A percentile compares a stretch with the other conserved stretches of the same genome.
Conservation (phyloP, 306 rosid species). For the Cucurbita maxima region DNA sequence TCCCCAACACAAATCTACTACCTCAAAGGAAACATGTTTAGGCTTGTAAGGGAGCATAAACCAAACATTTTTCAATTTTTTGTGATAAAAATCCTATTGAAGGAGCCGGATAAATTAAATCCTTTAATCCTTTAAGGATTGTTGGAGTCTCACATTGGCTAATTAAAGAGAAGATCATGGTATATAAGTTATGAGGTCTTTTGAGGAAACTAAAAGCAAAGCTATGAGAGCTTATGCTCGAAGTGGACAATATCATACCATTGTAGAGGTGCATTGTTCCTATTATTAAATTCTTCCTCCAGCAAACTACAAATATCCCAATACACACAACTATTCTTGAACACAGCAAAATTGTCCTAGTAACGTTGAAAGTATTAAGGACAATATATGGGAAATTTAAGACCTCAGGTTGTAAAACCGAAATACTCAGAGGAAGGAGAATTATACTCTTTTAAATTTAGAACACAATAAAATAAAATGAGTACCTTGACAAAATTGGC, state of each 20-base stretch:
- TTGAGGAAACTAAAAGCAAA: no score
- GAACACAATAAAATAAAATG: not conserved
- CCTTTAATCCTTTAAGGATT: no score
- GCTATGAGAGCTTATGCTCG: no score
- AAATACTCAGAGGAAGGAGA: not conserved
- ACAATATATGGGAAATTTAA: not conserved
- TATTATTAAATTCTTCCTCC: not conserved
- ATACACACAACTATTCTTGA: not conserved
- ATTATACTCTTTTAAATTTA: not conserved
- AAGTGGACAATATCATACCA: no score
- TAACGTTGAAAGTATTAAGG: not conserved
- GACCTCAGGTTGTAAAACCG: not conserved
- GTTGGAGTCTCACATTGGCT: no score
- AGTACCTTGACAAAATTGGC: not conserved
- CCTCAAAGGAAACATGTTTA: not conserved
- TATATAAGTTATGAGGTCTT: no score
- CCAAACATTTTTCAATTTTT: not conserved
- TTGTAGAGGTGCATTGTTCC: no score
- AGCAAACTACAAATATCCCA: not conserved
- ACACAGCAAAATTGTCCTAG: not conserved
- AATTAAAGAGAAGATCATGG: no score
- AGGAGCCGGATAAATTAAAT: not conserved
- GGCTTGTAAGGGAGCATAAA: not conserved
- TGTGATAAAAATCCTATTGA: not conserved
- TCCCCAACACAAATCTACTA: not conserved